phyloP scores from a whole-genome alignment of 306 rosid genomes.

The Ammopiptanthus mongolicus region DNA sequence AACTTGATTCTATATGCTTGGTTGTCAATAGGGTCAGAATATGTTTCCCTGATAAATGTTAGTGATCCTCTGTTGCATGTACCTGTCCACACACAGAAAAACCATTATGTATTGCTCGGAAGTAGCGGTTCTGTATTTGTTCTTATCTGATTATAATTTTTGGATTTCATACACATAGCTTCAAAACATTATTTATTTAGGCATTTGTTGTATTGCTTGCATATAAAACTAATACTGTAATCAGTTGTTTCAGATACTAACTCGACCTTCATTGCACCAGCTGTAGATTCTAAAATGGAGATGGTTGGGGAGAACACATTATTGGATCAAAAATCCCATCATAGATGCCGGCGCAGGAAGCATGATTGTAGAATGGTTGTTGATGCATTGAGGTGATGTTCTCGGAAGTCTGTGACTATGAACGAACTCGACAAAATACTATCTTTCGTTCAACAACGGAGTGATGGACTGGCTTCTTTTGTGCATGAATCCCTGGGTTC shows the following conservation, averaged over 20 bases:
- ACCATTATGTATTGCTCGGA: too few species aligned
- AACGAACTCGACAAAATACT: neutral
- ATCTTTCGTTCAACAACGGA: neutral
- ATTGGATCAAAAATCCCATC: conserved; percentile 78
- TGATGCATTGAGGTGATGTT: conserved; percentile 51
- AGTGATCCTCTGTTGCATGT: neutral
- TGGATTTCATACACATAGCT: neutral
- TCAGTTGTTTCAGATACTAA: conserved; percentile 21
- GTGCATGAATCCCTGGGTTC: neutral
- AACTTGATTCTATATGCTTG: neutral
- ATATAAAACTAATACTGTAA: neutral
- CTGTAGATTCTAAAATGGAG: conserved; percentile 69
- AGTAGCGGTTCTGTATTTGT: neutral
- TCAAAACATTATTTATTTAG: neutral
- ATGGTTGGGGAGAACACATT: conserved; percentile 88
- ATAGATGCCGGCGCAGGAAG: conserved; percentile 89
- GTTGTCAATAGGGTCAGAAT: neutral
- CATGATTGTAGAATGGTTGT: conserved; percentile 82
- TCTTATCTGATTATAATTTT: neutral
- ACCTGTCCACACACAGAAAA: neutral
- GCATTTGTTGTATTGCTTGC: neutral
- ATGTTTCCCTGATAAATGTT: neutral
- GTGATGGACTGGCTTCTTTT: neutral
- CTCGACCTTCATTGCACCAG: conserved; percentile 30
- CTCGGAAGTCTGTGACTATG: neutral